These are phyloP conservation scores for Cucurbita moschata DNA, from an alignment of 306 rosid genomes.

Conservation along the genomic window DNA sequence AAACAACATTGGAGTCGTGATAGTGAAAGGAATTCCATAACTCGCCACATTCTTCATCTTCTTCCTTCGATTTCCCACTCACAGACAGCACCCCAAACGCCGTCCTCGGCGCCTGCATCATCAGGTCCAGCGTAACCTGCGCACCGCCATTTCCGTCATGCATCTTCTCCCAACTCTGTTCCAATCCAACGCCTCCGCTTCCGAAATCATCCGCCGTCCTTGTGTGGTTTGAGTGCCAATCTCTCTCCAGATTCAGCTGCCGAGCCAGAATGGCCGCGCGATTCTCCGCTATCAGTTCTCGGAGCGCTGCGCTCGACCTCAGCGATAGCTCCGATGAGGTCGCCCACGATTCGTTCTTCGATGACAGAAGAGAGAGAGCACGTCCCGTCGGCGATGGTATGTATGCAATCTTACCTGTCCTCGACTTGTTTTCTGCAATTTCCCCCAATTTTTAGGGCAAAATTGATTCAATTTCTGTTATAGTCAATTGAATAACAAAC, in stretches of 20 bases:
- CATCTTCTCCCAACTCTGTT: conserved; percentile 20
- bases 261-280: conserved; percentile 56
- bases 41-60: conserved; percentile 21
- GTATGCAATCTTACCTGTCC: conserved; percentile 18
- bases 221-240: conserved; percentile 26
- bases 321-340: conserved; percentile 39
- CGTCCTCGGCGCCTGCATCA: conserved; percentile 37
- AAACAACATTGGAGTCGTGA: conserved; percentile 3
- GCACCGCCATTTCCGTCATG: conserved; percentile 13
- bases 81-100: conserved; percentile 18
- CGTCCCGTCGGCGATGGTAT: conserved; percentile 29
- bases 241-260: conserved; percentile 40
- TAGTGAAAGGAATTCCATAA: conserved; percentile 29
- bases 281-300: conserved; percentile 75
- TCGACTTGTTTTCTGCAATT: conserved; percentile 13
- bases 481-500: not conserved
- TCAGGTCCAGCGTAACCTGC: conserved; percentile 23
- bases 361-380: conserved; percentile 99
- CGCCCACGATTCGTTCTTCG: conserved; percentile 42
- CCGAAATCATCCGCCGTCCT: conserved; percentile 20
- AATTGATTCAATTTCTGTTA: not conserved
- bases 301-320: conserved; percentile 74
- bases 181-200: not conserved
- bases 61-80: conserved; percentile 21
- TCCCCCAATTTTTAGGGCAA: not conserved